These are phyloP conservation scores for Lactarius hengduanensis DNA, from an alignment of 768 basidiomycete species.

Conservation along the genomic window DNA sequence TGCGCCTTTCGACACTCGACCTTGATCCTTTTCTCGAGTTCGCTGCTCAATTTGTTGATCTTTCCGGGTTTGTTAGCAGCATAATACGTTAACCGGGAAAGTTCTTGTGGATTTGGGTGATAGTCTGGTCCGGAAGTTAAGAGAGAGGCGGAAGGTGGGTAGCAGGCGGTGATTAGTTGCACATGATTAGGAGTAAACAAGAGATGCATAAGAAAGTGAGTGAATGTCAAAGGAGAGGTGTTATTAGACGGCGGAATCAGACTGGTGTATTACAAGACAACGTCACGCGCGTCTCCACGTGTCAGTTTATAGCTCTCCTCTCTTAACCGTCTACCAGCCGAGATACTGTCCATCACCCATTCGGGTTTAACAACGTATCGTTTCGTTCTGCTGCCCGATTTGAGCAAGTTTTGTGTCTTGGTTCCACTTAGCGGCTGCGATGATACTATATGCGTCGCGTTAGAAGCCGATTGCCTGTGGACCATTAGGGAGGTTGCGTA, in stretches of 20 bases:
- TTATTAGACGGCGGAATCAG: background rate
- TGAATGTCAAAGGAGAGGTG: conserved; percentile 13
- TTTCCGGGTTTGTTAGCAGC: conserved; percentile 82
- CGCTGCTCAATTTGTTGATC: conserved; percentile 69
- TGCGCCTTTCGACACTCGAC: conserved; percentile 65
- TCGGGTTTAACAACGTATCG: conserved; percentile 69
- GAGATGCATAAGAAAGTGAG: conserved; percentile 51
- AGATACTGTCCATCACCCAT: conserved; percentile 71
- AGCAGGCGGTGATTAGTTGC: conserved; percentile 80
- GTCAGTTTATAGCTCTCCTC: conserved; percentile 55
- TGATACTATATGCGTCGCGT: conserved; percentile 77
- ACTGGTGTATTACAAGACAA: conserved; percentile 4
- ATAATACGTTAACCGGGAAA: conserved; percentile 83
- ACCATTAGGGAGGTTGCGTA: background rate
- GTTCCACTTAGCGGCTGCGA: conserved; percentile 68
- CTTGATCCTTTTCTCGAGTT: conserved; percentile 72
- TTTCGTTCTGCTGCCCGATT: conserved; percentile 46
- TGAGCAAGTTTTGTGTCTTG: conserved; percentile 67
- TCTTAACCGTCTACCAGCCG: conserved; percentile 53
- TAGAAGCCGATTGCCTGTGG: conserved; percentile 51
- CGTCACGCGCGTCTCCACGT: conserved; percentile 40
- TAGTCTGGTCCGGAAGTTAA: conserved; percentile 74
- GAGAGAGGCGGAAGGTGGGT: conserved; percentile 75
- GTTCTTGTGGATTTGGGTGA: conserved; percentile 79
- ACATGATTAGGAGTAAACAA: conserved; percentile 83